Percentiles rank a stretch among this genome's conserved stretches.
Conservation (phyloP, 2,329 filamentous ascomycete species). For the Chaetomiaceae sp. region DNA sequence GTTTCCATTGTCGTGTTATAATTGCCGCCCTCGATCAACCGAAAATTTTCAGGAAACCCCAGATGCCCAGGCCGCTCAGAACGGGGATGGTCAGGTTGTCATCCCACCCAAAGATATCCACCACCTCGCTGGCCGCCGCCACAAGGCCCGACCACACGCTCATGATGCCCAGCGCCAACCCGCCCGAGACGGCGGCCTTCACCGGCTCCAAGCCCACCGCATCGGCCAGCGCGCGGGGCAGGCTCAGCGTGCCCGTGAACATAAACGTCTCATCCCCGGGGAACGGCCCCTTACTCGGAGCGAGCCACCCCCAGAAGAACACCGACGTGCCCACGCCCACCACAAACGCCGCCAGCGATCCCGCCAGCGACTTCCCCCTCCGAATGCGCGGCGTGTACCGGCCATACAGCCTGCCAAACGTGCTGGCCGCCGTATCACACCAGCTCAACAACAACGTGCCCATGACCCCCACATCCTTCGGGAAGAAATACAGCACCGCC, state of each 20-base stretch:
- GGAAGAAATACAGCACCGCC: slow-evolving; percentile 77
- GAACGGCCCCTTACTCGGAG: slow-evolving; percentile 60
- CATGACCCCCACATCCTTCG: slow-evolving; percentile 89
- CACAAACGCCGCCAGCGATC: slow-evolving; percentile 74
- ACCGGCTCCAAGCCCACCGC: slow-evolving; percentile 54
- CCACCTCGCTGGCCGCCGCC: slow-evolving; percentile 80
- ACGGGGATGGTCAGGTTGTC: slow-evolving; percentile 97
- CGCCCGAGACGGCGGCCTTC: slow-evolving; percentile 60
- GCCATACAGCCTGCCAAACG: slow-evolving; percentile 84
- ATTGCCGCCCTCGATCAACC: slow-evolving; percentile 46
- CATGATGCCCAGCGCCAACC: slow-evolving; percentile 69
- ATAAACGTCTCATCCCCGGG: slow-evolving; percentile 70
- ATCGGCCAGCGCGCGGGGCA: slow-evolving; percentile 56
- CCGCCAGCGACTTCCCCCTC: slow-evolving; percentile 84
- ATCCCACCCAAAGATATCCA: slow-evolving; percentile 90
- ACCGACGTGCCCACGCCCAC: slow-evolving; percentile 78
- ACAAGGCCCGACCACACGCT: slow-evolving; percentile 83
- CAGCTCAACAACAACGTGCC: slow-evolving; percentile 86
- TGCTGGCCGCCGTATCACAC: slow-evolving; percentile 96
- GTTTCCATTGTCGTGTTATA: neutral
- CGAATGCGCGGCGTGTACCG: slow-evolving; percentile 81
- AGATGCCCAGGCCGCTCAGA: slow-evolving; percentile 80
- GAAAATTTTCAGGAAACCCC: slow-evolving; percentile 86
- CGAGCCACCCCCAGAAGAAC: slow-evolving; percentile 84
- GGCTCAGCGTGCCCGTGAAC: slow-evolving; percentile 69